Conservation (phyloP, 768 basidiomycete species). For the Austroboletus festivus region DNA sequence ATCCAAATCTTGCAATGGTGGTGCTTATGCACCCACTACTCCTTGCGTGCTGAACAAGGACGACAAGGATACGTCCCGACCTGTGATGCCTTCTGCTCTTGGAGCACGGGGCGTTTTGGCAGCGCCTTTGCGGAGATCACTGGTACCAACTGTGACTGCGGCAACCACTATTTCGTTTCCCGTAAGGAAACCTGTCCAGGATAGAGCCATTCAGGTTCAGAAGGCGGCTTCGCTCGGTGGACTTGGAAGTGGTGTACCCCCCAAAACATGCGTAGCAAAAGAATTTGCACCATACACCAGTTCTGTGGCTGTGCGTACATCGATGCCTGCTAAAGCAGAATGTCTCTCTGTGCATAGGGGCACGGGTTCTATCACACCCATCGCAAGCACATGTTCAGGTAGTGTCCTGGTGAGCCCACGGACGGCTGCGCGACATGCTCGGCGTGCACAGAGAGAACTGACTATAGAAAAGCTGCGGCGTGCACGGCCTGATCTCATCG, state of each 20-base stretch:
- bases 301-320: too few species aligned
- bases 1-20: background rate
- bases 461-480: conserved; percentile 40
- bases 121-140: background rate
- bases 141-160: background rate
- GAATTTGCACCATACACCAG: background rate
- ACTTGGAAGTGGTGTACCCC: background rate
- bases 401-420: conserved; percentile 12
- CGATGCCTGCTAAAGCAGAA: too few species aligned
- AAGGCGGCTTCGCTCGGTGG: conserved; percentile 5
- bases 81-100: background rate
- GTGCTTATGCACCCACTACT: background rate
- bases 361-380: background rate
- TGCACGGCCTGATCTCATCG: conserved; percentile 40
- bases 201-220: background rate
- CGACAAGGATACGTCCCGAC: background rate
- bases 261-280: background rate
- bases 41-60: background rate
- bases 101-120: background rate
- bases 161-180: conserved; percentile 20
- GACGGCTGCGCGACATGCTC: conserved; percentile 16
- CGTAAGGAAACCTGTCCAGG: conserved; percentile 12
- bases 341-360: background rate
- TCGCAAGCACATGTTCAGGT: background rate
- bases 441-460: conserved; percentile 19